Base-by-base conservation (phyloP, 2,329 filamentous ascomycete species). In the Cercospora sp. region DNA sequence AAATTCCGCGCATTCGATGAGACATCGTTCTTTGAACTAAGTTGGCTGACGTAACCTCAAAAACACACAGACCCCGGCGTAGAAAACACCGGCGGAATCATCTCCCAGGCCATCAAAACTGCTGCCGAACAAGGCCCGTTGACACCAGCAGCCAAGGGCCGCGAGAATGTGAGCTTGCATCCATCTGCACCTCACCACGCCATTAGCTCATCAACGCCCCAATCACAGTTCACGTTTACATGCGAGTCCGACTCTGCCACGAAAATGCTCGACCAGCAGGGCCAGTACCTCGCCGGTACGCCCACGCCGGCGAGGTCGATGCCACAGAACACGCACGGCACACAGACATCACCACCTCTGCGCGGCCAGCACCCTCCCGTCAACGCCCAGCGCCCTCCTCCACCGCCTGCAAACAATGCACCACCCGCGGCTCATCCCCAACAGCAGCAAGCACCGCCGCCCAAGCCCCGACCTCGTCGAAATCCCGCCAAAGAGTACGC, bases 181-280 rank as follows among this genome's bases (percentile, higher is more conserved):
- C 90, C 92, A 77, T 88, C 91, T 78, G 82, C 48, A 64, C 30
- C 53, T 20, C 28, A 55, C 62, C 53, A 64, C 86, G 80, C 84
- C 5, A 83, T 84, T 23, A 73, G 71, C 67, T 90, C 87, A 74
- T 77, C 86, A 3, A 88, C 86, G 88, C 87, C 90, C 5, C 92
- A 93, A 66, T 91, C 91, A 0, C 93, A 97, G 74, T 99, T 99
- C 78, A 99, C 95, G 9, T 99, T 99, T 77, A 96, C 93, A 12
- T 97, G 93, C 80, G 92, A 96, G 75, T 94, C 94, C 1, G 93
- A 95, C 77, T 92, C 93, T 42, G 90, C 92, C 0, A 92, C 90
- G 67, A 89, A 90, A 65, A 87, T 93, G 78, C 88, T 89, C 62
- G 75, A 77, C 60, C 74, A 75, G 63, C 75, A 77, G 58, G 65